A percentile compares a stretch with the other conserved stretches of the same genome.
phyloP scores from a whole-genome alignment of 75 land plant genomes.

The Selaginella moellendorffii region DNA sequence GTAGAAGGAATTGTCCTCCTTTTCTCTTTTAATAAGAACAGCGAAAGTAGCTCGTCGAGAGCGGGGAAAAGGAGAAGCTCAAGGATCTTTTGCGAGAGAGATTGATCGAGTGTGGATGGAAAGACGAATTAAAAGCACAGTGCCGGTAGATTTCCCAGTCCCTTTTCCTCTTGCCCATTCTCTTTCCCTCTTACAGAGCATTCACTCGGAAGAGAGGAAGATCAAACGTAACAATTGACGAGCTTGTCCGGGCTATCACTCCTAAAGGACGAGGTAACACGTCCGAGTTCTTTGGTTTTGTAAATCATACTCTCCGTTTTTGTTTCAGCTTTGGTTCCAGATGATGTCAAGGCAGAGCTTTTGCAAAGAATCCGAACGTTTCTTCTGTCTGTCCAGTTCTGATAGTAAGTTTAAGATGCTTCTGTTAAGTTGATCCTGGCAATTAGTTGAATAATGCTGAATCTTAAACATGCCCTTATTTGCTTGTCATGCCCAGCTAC shows the following conservation, averaged over 20 bases:
- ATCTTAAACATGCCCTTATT: too few relatives aligned
- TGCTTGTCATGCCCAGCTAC: too few relatives aligned
- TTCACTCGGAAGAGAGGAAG: slow-evolving; percentile 72
- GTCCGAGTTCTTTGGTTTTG: background rate
- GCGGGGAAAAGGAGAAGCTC: slow-evolving; percentile 87
- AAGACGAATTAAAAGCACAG: slow-evolving; percentile 78
- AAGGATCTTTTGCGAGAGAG: slow-evolving; percentile 87
- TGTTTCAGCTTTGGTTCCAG: slow-evolving; percentile 62
- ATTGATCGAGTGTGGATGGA: slow-evolving; percentile 93
- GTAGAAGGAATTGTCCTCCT: slow-evolving; percentile 14
- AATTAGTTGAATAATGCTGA: too few relatives aligned
- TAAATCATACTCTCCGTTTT: background rate
- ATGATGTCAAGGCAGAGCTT: slow-evolving; percentile 76
- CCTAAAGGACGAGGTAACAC: slow-evolving; percentile 76
- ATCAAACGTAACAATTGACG: slow-evolving; percentile 69
- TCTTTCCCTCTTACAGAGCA: slow-evolving; percentile 26
- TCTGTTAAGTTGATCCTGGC: too few relatives aligned
- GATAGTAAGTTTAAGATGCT: too few relatives aligned
- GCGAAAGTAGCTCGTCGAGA: slow-evolving; percentile 55
- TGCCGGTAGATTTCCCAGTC: slow-evolving; percentile 50
- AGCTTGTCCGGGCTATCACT: slow-evolving; percentile 70
- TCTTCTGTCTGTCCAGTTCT: slow-evolving; percentile 36
- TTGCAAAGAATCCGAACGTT: slow-evolving; percentile 64
- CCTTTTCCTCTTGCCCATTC: background rate
- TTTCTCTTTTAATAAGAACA: background rate